Percentiles rank a stretch among this genome's conserved stretches.
Conservation (phyloP, 2,329 filamentous ascomycete species). For the Talaromyces sp. region DNA sequence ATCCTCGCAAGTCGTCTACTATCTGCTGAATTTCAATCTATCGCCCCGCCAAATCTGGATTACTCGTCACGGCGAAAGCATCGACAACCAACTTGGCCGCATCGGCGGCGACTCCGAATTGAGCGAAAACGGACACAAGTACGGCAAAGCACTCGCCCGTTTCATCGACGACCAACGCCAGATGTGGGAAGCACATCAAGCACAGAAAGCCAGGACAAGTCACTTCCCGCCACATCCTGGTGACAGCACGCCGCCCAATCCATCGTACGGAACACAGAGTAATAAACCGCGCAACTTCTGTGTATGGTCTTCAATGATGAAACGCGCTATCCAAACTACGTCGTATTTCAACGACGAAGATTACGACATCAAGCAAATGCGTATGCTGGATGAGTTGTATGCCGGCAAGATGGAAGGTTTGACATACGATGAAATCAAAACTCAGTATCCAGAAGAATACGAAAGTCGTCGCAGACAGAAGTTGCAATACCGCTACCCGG, state of each 20-base stretch:
- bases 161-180: slow-evolving; percentile 80
- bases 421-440: slow-evolving; percentile 86
- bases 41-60: slow-evolving; percentile 97
- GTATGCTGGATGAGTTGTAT: slow-evolving; percentile 95
- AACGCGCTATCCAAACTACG: slow-evolving; percentile 81
- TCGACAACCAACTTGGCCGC: slow-evolving; percentile 81
- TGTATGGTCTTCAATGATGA: slow-evolving; percentile 97
- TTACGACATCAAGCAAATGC: slow-evolving; percentile 95
- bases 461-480: slow-evolving; percentile 77
- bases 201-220: slow-evolving; percentile 69
- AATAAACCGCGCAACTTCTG: slow-evolving; percentile 82
- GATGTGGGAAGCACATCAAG: slow-evolving; percentile 79
- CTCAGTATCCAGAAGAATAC: slow-evolving; percentile 78
- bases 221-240: slow-evolving; percentile 88
- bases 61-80: slow-evolving; percentile 86
- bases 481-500: slow-evolving; percentile 93
- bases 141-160: slow-evolving; percentile 72
- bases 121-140: slow-evolving; percentile 73
- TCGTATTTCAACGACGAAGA: slow-evolving; percentile 93
- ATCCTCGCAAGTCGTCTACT: slow-evolving; percentile 87
- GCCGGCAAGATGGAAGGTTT: slow-evolving; percentile 90
- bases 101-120: slow-evolving; percentile 88
- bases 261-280: slow-evolving; percentile 59
- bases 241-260: slow-evolving; percentile 91
- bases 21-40: slow-evolving; percentile 94